Percentiles rank a stretch among this genome's conserved stretches.
These are phyloP conservation scores for Spergularia azorica DNA, from an alignment of 179 eudicot species.

Conservation along the genomic window DNA sequence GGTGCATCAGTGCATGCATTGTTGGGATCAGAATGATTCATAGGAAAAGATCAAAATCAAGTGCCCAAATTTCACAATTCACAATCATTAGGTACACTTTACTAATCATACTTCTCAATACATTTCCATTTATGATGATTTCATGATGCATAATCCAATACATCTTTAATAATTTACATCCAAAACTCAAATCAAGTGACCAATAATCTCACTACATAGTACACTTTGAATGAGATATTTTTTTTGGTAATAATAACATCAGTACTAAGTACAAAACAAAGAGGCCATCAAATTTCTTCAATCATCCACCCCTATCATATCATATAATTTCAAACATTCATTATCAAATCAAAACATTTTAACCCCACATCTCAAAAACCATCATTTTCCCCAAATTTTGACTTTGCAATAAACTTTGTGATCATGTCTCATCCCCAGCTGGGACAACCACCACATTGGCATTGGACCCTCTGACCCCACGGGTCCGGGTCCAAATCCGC, in stretches of 20 bases:
- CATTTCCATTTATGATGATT: too few relatives aligned
- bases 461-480: conserved; percentile 47
- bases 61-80: too few relatives aligned
- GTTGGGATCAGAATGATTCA: too few relatives aligned
- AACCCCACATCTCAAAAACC: conserved; percentile 10
- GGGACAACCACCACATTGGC: conserved; percentile 63
- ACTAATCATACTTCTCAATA: too few relatives aligned
- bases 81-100: too few relatives aligned
- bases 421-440: conserved; percentile 34
- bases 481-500: conserved; percentile 49
- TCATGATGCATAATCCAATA: too few relatives aligned
- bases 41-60: too few relatives aligned
- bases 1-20: too few relatives aligned
- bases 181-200: too few relatives aligned
- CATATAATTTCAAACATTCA: background rate
- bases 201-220: too few relatives aligned
- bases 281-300: conserved; percentile 2
- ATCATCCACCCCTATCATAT: background rate
- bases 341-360: background rate
- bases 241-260: background rate
- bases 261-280: background rate
- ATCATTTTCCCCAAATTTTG: background rate
- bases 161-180: too few relatives aligned
- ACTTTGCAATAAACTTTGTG: background rate
- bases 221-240: background rate